Conservation (phyloP, 129 eudicot genomes). For the Tagetes patula region DNA sequence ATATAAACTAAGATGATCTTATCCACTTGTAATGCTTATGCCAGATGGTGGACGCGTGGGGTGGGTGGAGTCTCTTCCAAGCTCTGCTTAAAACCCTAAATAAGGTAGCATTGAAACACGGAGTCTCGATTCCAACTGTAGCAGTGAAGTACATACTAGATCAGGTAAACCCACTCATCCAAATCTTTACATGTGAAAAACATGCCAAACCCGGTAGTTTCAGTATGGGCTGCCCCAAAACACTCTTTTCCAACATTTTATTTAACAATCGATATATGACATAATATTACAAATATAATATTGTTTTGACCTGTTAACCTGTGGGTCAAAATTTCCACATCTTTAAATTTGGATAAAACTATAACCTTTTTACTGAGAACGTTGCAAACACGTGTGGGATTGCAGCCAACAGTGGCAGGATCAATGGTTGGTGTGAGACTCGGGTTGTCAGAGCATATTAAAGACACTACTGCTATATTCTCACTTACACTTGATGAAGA, state of each 20-base stretch:
- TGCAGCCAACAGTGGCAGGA: slow-evolving; percentile 91
- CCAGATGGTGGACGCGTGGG: slow-evolving; percentile 99
- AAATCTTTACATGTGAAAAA: background rate
- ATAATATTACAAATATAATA: background rate
- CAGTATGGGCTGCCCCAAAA: background rate
- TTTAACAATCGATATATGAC: background rate
- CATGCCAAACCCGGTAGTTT: background rate
- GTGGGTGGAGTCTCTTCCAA: slow-evolving; percentile 95
- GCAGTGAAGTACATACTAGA: slow-evolving; percentile 80
- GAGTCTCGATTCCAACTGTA: slow-evolving; percentile 88
- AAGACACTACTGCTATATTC: slow-evolving; percentile 66
- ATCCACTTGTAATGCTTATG: background rate
- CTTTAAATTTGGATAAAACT: background rate
- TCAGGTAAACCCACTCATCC: slow-evolving; percentile 49
- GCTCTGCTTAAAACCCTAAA: slow-evolving; percentile 71
- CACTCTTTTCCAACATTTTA: background rate
- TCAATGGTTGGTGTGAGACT: slow-evolving; percentile 96
- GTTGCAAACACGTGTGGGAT: background rate
- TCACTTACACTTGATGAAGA: slow-evolving; percentile 84
- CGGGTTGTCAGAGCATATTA: slow-evolving; percentile 86
- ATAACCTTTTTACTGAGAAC: background rate
- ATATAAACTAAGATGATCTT: slow-evolving; percentile 5
- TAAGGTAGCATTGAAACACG: slow-evolving; percentile 70
- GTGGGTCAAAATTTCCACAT: background rate
- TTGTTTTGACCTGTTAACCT: background rate